Conservation (phyloP, 345 rosid genomes). For the Euclidium syriacum region DNA sequence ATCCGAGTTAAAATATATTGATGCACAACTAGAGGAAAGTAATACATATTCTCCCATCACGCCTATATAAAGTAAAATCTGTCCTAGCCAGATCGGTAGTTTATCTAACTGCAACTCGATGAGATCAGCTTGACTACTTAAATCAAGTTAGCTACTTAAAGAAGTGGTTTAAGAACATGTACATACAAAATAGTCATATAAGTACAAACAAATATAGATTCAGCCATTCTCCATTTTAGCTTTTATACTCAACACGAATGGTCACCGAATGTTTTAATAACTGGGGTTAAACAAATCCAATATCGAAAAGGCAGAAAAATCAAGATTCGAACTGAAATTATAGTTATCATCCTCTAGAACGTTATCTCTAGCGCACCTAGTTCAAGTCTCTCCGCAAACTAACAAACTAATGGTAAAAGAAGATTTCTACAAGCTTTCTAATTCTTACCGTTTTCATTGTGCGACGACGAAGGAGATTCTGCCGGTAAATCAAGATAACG, state of each 20-base stretch:
- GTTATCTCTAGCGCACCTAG: neutral
- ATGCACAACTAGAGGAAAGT: neutral
- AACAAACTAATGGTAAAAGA: neutral
- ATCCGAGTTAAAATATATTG: neutral
- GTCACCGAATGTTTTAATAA: neutral
- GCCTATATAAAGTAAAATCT: neutral
- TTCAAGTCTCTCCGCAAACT: neutral
- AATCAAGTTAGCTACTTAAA: neutral
- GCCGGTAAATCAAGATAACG: constrained; percentile 65
- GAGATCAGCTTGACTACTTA: neutral
- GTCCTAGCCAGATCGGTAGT: neutral
- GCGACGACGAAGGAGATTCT: constrained; percentile 32
- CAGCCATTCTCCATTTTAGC: neutral
- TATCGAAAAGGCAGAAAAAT: neutral
- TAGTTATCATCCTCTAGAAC: neutral
- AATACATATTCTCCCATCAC: neutral
- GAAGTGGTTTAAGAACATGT: no score
- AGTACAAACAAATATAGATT: neutral
- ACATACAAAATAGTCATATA: no score
- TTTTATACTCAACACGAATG: neutral
- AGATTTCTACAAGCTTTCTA: neutral
- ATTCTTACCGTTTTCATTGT: constrained; percentile 42
- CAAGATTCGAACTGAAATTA: neutral
- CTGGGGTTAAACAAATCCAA: neutral
- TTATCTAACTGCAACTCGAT: neutral